These are phyloP conservation scores for Akanthomyces lecanii DNA, from an alignment of 2,329 filamentous ascomycete genomes.

Conservation along the genomic window DNA sequence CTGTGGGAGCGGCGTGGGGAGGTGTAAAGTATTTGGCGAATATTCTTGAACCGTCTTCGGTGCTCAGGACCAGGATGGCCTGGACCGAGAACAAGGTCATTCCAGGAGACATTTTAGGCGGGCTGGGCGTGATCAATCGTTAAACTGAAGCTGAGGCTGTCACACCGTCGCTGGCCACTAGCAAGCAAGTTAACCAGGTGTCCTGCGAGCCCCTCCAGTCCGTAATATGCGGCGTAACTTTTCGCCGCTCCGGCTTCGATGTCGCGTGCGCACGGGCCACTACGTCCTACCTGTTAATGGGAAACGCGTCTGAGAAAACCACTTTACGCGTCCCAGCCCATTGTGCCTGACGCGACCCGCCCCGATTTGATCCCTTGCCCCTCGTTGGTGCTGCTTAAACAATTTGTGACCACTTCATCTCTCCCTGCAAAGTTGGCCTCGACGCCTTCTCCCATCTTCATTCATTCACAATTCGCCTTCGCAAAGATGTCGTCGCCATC, in stretches of 20 bases:
- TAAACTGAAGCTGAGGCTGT: slow-evolving; percentile 14
- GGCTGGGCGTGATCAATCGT: slow-evolving; percentile 6
- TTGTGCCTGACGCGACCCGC: slow-evolving; percentile 23
- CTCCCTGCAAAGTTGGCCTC: not conserved
- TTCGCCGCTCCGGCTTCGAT: slow-evolving; percentile 26
- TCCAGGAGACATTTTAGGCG: slow-evolving; percentile 61
- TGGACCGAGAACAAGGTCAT: slow-evolving; percentile 74
- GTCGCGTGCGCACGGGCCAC: slow-evolving; percentile 27
- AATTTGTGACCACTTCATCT: slow-evolving; percentile 22
- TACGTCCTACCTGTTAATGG: slow-evolving; percentile 15
- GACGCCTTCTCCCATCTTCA: slow-evolving; percentile 15
- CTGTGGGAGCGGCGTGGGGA: slow-evolving; percentile 48
- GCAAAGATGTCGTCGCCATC: slow-evolving; percentile 40
- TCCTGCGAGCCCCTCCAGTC: slow-evolving; percentile 16
- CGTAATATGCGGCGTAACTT: slow-evolving; percentile 25
- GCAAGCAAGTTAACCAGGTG: slow-evolving; percentile 16
- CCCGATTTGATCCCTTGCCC: slow-evolving; percentile 21
- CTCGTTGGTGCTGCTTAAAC: slow-evolving; percentile 18
- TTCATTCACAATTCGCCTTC: slow-evolving; percentile 13
- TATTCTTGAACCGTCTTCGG: slow-evolving; percentile 85
- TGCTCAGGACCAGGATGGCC: slow-evolving; percentile 72
- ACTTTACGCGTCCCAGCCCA: slow-evolving; percentile 38
- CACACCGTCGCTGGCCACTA: slow-evolving; percentile 1
- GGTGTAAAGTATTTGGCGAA: slow-evolving; percentile 86
- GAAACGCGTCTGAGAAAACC: slow-evolving; percentile 25